phyloP scores from a whole-genome alignment of 2,329 filamentous ascomycete genomes.

The Rutstroemia sydowiana region DNA sequence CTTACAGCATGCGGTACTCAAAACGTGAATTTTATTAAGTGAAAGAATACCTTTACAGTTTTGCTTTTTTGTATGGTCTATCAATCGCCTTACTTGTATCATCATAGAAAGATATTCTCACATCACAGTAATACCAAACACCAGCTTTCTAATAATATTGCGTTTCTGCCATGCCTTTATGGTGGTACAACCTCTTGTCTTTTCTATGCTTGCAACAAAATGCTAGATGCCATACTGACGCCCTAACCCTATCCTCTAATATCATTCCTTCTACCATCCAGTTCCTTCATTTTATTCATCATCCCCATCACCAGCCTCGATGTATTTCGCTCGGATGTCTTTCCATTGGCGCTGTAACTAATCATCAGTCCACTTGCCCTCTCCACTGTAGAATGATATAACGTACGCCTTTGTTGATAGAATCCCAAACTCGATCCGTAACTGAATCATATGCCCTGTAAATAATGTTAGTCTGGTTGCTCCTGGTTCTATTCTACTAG shows the following conservation, averaged over 20 bases:
- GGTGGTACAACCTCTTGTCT: slow-evolving; percentile 20
- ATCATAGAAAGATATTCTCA: too few relatives aligned
- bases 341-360: slow-evolving; percentile 92
- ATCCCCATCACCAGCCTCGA: slow-evolving; percentile 62
- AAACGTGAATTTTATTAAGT: too few relatives aligned
- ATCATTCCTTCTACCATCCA: neutral
- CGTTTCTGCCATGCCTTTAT: slow-evolving; percentile 10
- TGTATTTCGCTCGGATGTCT: slow-evolving; percentile 89
- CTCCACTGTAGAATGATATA: neutral
- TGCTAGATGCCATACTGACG: slow-evolving; percentile 5
- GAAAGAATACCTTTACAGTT: too few relatives aligned
- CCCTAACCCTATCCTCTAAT: neutral
- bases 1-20: too few relatives aligned
- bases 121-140: neutral
- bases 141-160: neutral
- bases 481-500: slow-evolving; percentile 2
- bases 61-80: too few relatives aligned
- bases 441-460: slow-evolving; percentile 71
- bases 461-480: slow-evolving; percentile 7
- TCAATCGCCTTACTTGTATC: too few relatives aligned
- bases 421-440: slow-evolving; percentile 86
- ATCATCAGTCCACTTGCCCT: slow-evolving; percentile 27
- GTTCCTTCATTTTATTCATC: slow-evolving; percentile 30
- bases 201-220: slow-evolving; percentile 25
- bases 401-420: slow-evolving; percentile 84